Percentiles rank a stretch among this genome's conserved stretches.
These are phyloP conservation scores for Colletotrichum sp. DNA, from an alignment of 2,329 filamentous ascomycete species.

Conservation along the genomic window DNA sequence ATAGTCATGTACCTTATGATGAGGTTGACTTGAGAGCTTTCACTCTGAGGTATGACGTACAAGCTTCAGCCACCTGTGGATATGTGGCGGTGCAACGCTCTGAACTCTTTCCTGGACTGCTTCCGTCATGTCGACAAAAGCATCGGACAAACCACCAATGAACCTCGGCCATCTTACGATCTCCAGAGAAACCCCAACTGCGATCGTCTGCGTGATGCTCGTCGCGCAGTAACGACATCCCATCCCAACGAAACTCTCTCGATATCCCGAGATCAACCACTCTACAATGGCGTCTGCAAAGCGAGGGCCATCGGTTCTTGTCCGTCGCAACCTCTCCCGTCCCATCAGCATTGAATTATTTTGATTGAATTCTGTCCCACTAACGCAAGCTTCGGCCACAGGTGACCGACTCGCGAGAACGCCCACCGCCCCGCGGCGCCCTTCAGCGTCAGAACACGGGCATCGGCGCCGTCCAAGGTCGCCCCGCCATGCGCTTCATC, in stretches of 20 bases:
- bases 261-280: not conserved
- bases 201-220: not conserved
- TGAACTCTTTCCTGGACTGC: conserved; percentile 13
- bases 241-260: not conserved
- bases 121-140: conserved; percentile 7
- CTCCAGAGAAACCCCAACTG: not conserved
- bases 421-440: conserved; percentile 34
- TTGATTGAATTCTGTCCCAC: not conserved
- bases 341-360: not conserved
- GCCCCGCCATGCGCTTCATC: conserved; percentile 73
- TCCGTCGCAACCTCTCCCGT: conserved; percentile 35
- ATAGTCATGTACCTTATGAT: not conserved
- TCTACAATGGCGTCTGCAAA: conserved; percentile 51
- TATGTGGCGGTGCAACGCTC: conserved; percentile 7
- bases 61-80: conserved; percentile 6
- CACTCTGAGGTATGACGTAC: not conserved
- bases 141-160: conserved; percentile 1
- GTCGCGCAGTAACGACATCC: not conserved
- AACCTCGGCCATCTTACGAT: not conserved
- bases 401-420: conserved; percentile 45
- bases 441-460: conserved; percentile 38
- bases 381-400: conserved; percentile 22
- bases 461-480: conserved; percentile 30
- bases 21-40: not conserved
- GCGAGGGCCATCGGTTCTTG: conserved; percentile 66